These are phyloP conservation scores for Miscanthus lutarioriparius DNA, from an alignment of 176 grass and related monocot species.

Conservation along the genomic window DNA sequence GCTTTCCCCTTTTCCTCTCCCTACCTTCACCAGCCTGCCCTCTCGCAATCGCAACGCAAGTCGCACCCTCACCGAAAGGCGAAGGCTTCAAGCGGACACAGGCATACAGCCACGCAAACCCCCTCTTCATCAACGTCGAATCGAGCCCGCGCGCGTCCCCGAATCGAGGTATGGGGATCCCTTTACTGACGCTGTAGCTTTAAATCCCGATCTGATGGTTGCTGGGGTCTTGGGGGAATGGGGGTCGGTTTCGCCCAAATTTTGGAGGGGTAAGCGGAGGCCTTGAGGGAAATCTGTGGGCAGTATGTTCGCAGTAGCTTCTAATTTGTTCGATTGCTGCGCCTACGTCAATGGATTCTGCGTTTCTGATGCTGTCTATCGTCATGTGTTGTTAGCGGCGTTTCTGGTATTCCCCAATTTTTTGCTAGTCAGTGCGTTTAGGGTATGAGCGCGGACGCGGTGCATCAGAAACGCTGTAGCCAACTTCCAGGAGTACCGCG, in stretches of 20 bases:
- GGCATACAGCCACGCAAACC: background rate
- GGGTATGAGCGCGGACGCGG: background rate
- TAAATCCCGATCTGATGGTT: background rate
- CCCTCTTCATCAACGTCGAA: background rate
- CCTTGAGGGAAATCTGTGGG: background rate
- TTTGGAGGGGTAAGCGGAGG: background rate
- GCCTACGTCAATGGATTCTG: background rate
- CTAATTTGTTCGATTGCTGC: background rate
- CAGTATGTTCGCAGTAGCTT: background rate
- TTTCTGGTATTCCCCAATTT: background rate
- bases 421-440: background rate
- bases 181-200: background rate
- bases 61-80: conserved; percentile 10
- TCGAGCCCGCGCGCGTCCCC: background rate
- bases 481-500: background rate
- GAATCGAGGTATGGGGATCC: conserved; percentile 27
- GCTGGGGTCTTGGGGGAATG: background rate
- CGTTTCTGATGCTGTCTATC: too few relatives aligned
- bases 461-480: background rate
- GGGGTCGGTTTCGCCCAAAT: background rate
- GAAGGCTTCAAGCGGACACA: background rate
- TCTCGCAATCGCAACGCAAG: too few relatives aligned
- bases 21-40: background rate
- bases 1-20: background rate
- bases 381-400: background rate